These are phyloP conservation scores for Claviceps maximensis DNA, from an alignment of 2,329 filamentous ascomycete genomes.

Conservation along the genomic window DNA sequence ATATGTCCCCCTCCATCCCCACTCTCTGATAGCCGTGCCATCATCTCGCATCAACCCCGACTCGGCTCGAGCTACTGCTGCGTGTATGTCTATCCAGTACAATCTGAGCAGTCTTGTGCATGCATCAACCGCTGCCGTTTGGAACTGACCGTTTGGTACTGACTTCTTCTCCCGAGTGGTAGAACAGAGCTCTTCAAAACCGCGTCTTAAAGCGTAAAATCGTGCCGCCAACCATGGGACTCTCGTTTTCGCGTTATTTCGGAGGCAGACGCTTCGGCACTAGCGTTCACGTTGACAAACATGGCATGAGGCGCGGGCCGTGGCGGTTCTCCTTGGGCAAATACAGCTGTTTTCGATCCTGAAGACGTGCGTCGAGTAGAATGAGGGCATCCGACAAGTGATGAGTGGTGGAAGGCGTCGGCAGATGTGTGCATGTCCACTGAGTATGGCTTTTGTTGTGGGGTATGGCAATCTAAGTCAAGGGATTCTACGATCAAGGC, in stretches of 20 bases:
- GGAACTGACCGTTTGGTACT: too few relatives aligned
- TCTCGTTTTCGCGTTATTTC: constrained; percentile 33
- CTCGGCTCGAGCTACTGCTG: neutral
- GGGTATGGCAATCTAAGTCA: too few relatives aligned
- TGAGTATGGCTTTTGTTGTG: too few relatives aligned
- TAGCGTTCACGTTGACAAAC: constrained; percentile 29
- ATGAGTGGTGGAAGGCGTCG: neutral
- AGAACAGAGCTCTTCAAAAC: neutral
- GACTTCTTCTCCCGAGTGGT: neutral
- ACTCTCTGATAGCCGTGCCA: neutral
- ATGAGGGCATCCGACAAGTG: neutral
- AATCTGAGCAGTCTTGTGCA: neutral
- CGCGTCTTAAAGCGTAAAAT: neutral
- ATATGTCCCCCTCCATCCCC: neutral
- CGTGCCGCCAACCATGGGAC: constrained; percentile 23
- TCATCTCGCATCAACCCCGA: neutral
- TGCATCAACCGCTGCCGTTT: neutral
- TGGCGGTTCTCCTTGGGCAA: constrained; percentile 37
- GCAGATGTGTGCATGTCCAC: too few relatives aligned
- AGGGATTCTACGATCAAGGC: too few relatives aligned
- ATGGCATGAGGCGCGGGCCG: constrained; percentile 34
- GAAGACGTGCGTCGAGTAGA: neutral
- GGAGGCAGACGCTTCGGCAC: constrained; percentile 38
- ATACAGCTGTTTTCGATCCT: constrained; percentile 34
- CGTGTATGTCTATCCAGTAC: neutral